Conservation (phyloP, 2,329 filamentous ascomycete genomes). For the Byssoonygena ceratinophila region DNA sequence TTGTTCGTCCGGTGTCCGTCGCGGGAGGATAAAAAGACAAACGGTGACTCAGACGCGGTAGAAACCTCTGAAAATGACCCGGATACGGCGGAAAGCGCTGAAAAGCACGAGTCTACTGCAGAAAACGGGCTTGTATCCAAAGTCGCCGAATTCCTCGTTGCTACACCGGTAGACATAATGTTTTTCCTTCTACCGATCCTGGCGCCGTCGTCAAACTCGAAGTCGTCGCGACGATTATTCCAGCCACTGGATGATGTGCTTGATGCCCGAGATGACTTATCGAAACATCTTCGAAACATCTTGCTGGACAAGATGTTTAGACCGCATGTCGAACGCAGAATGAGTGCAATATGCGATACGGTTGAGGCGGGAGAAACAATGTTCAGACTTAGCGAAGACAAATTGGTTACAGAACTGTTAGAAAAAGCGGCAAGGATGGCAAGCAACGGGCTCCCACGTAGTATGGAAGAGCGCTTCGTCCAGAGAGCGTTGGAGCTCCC, state of each 20-base stretch:
- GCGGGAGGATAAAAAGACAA: neutral
- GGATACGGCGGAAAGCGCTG: neutral
- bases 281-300: constrained; percentile 33
- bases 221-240: constrained; percentile 37
- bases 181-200: constrained; percentile 74
- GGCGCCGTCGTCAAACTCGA: constrained; percentile 36
- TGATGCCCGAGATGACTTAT: constrained; percentile 36
- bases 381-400: constrained; percentile 67
- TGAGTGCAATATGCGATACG: constrained; percentile 64
- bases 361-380: constrained; percentile 76
- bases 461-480: constrained; percentile 79
- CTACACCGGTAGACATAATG: constrained; percentile 71
- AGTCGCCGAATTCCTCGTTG: constrained; percentile 65
- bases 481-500: constrained; percentile 65
- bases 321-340: constrained; percentile 50
- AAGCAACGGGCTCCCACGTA: constrained; percentile 56
- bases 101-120: neutral
- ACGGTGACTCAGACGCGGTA: neutral
- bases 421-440: constrained; percentile 62
- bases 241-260: constrained; percentile 42
- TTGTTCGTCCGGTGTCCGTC: constrained; percentile 31
- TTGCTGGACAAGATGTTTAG: constrained; percentile 33
- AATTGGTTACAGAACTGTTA: constrained; percentile 56
- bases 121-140: constrained; percentile 48
- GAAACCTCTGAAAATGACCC: constrained; percentile 16